Base-by-base conservation (phyloP, 1,284 basidiomycete species). In the Trichosporon inkin region DNA sequence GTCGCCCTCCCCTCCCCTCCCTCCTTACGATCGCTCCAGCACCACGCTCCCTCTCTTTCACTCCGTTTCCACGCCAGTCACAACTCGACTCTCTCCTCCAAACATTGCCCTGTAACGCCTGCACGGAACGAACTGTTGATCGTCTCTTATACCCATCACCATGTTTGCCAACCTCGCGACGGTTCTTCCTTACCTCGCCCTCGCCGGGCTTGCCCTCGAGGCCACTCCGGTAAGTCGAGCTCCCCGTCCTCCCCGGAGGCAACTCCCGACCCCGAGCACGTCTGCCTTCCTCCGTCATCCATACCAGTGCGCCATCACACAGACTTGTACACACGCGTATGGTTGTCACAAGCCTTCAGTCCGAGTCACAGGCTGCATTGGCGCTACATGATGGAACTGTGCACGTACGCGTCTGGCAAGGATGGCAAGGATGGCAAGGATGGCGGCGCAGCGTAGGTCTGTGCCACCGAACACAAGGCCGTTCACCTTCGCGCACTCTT, bases 171-270 rank as follows among this genome's bases (percentile, higher is more conserved):
- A 60, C 38, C 60, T 64, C 57, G 52, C 53, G 36, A 37, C 51
- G 20, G 17, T 65, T 52, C 63, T 65, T 22, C 66, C 63, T n/a
- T 60, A 60, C 61, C 63, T 65, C 53, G 63, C 63, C 38, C 39
- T 65, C 36, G 56, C 61, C 2, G 60, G 60, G 8, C 53, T 62
- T 10, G 63, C 61, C 53, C 39, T 62, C 37, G 63, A 65, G 63
- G 58, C 57, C 20, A 38, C 38, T 39, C 63, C 63, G 17, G 63
- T 65, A 47, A 65, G 63, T 40, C 16, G 17, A 14, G 35, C 28
- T 20, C 24, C 32, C 52, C 32, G 11, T 17, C 38, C 7, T 28
- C 16, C n/a, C 6, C 24, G 22, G 5, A 8, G 16, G 22, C 11
- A 16, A 2, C 22, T 13, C 41, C 22, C 41, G 41, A 47, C 17